Evolutionary conservation across 768 basidiomycete species (phyloP).

Genomic region (Tremella fuciformis): DNA sequence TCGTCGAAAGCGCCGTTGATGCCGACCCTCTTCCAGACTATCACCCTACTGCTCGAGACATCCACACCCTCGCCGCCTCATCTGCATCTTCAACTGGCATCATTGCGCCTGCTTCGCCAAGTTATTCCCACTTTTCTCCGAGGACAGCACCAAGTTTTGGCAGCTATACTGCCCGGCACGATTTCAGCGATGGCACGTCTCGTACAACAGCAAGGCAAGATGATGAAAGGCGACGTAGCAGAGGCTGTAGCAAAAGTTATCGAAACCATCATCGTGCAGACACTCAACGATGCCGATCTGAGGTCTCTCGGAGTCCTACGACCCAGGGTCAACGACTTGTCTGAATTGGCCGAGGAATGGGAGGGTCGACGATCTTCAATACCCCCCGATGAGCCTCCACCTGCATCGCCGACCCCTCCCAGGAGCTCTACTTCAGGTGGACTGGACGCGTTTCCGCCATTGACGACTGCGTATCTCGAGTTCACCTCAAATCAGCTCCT

Average conservation of each 20-base stretch:
- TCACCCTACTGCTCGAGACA: conserved; percentile 67
- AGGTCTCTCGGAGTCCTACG: conserved; percentile 26
- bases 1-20: conserved; percentile 53
- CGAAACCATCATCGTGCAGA: conserved; percentile 33
- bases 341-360: conserved; percentile 45
- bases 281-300: conserved; percentile 41
- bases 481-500: conserved; percentile 79
- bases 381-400: conserved; percentile 13
- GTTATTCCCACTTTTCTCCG: conserved; percentile 58
- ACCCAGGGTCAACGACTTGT: conserved; percentile 33
- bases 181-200: conserved; percentile 73
- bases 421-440: conserved; percentile 7
- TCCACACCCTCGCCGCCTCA: conserved; percentile 58
- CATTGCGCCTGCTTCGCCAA: conserved; percentile 61
- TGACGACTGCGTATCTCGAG: conserved; percentile 73
- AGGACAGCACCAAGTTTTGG: conserved; percentile 56
- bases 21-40: conserved; percentile 77
- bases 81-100: conserved; percentile 62
- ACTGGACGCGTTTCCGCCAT: conserved; percentile 56
- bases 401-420: conserved; percentile 28
- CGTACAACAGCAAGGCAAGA: conserved; percentile 56
- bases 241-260: conserved; percentile 21
- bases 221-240: conserved; percentile 37
- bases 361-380: neutral
- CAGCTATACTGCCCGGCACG: conserved; percentile 71